A percentile compares a stretch with the other conserved stretches of the same genome.
Conservation (phyloP, 2,329 filamentous ascomycete genomes). For the Madurella fahalii region DNA sequence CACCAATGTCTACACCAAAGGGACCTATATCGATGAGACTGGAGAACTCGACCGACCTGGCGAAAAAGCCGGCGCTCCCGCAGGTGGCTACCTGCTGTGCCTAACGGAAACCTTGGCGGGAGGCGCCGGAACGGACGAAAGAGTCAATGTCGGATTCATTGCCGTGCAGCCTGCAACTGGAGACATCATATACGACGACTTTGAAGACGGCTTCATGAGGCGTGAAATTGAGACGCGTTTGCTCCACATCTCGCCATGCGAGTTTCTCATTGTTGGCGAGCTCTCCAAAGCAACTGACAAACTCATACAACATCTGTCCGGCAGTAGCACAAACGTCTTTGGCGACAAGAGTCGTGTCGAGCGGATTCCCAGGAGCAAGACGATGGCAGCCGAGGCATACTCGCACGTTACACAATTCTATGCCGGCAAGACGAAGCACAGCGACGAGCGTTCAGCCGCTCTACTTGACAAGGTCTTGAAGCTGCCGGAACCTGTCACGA, state of each 20-base stretch:
- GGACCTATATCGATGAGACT: constrained; percentile 92
- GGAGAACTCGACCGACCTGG: constrained; percentile 65
- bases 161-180: constrained; percentile 95
- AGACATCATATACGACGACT: constrained; percentile 92
- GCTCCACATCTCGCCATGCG: constrained; percentile 90
- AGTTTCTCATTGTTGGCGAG: constrained; percentile 88
- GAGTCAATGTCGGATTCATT: constrained; percentile 84
- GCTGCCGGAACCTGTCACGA: constrained; percentile 78
- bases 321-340: constrained; percentile 86
- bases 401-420: constrained; percentile 93
- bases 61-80: constrained; percentile 44
- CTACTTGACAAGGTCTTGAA: constrained; percentile 83
- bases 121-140: constrained; percentile 80
- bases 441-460: constrained; percentile 54
- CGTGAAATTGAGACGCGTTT: constrained; percentile 94
- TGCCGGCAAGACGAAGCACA: constrained; percentile 71
- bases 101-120: constrained; percentile 82
- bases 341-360: constrained; percentile 88
- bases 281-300: constrained; percentile 90
- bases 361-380: constrained; percentile 68
- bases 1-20: constrained; percentile 96
- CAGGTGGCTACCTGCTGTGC: constrained; percentile 86
- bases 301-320: constrained; percentile 82
- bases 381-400: constrained; percentile 76
- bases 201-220: constrained; percentile 96